phyloP scores from a whole-genome alignment of 495 filamentous ascomycete species.

The Recurvomyces mirabilis region DNA sequence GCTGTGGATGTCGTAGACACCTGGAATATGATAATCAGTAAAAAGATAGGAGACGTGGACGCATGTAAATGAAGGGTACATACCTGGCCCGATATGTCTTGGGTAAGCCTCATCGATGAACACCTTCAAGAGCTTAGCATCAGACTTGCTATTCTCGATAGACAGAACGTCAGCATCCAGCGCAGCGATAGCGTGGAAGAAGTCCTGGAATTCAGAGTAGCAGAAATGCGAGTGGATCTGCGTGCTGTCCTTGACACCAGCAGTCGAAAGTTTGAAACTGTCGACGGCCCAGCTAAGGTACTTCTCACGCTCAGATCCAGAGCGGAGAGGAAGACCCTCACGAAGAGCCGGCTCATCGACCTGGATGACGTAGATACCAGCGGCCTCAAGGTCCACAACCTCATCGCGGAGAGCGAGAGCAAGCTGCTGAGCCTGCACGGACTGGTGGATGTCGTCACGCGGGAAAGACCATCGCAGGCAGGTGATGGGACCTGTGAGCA shows the following conservation, averaged over 20 bases:
- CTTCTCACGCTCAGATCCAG: constrained; percentile 80
- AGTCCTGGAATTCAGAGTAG: constrained; percentile 99
- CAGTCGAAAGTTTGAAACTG: constrained; percentile 87
- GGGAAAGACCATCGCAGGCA: constrained; percentile 99
- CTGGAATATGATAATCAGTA: not conserved
- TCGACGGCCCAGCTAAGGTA: constrained; percentile 96
- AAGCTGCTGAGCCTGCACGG: constrained; percentile 94
- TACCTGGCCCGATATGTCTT: constrained; percentile 82
- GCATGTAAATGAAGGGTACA: constrained; percentile 27
- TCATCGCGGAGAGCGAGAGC: constrained; percentile 96
- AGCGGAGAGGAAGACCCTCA: constrained; percentile 93
- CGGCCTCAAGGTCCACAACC: constrained; percentile 92
- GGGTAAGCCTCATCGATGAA: constrained; percentile 95
- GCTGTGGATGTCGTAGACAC: constrained; percentile 97
- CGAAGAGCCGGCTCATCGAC: constrained; percentile 98
- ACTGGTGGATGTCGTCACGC: constrained; percentile 98
- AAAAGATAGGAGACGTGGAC: not conserved
- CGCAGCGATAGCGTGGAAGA: constrained; percentile 98
- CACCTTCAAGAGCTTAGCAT: constrained; percentile 96
- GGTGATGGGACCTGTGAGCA: constrained; percentile 98
- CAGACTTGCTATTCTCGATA: constrained; percentile 99
- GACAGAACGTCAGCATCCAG: constrained; percentile 95
- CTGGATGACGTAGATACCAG: constrained; percentile 94
- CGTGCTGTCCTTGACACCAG: constrained; percentile 81
- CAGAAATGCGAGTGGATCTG: constrained; percentile 99